Percentiles rank a stretch among this genome's conserved stretches.
Conservation (phyloP, 2,329 filamentous ascomycete genomes). For the Ilyonectria mors-panacis region DNA sequence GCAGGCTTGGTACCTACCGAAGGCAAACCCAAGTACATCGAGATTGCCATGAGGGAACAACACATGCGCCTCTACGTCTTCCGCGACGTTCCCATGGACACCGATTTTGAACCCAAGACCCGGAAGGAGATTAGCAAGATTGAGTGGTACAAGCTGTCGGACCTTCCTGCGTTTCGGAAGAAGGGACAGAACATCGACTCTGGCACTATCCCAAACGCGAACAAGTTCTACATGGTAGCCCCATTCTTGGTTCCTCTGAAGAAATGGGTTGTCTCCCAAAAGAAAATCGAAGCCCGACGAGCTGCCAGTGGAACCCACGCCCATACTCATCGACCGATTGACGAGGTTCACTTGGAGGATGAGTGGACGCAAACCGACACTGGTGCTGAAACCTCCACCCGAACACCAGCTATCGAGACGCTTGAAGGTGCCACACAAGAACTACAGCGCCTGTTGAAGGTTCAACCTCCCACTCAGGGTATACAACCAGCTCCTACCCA, state of each 20-base stretch:
- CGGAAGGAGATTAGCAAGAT: constrained; percentile 99
- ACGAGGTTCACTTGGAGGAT: constrained; percentile 75
- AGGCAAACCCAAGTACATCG: constrained; percentile 84
- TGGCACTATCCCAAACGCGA: constrained; percentile 72
- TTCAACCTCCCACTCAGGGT: constrained; percentile 68
- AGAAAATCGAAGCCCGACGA: constrained; percentile 75
- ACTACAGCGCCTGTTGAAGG: constrained; percentile 69
- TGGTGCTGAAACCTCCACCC: constrained; percentile 47
- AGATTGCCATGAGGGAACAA: constrained; percentile 92
- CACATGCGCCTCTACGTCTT: constrained; percentile 95
- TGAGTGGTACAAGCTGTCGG: constrained; percentile 91
- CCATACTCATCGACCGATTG: constrained; percentile 59
- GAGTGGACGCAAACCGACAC: constrained; percentile 64
- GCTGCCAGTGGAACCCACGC: constrained; percentile 58
- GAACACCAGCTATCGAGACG: constrained; percentile 60
- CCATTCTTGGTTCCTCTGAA: constrained; percentile 89
- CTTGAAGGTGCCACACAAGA: constrained; percentile 67
- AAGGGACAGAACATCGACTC: constrained; percentile 69
- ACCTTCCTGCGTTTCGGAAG: constrained; percentile 87
- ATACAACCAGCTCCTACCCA: constrained; percentile 54
- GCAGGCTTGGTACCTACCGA: constrained; percentile 83
- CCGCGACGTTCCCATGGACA: constrained; percentile 88
- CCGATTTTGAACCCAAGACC: constrained; percentile 89
- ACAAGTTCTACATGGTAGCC: constrained; percentile 98
- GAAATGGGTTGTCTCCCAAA: constrained; percentile 91